Evolutionary conservation across 2,329 filamentous ascomycete genomes (phyloP).

Genomic region (Thielaviopsis cerberus): DNA sequence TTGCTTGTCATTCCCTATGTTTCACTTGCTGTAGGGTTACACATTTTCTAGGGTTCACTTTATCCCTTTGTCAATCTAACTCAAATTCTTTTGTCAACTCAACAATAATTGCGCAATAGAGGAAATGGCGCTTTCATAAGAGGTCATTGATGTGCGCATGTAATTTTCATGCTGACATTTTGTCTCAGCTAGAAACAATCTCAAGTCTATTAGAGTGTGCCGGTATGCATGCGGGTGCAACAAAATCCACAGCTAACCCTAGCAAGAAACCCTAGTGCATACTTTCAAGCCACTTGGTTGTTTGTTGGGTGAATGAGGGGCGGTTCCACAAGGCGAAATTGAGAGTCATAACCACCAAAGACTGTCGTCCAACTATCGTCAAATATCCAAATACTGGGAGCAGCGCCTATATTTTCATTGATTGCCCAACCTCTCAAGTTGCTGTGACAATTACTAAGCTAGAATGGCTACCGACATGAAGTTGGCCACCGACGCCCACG

Average conservation of each 20-base stretch:
- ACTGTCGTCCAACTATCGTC: background rate
- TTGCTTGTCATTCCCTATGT: background rate
- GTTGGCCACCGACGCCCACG: conserved; percentile 44
- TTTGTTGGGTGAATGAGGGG: background rate
- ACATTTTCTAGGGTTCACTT: too few species aligned
- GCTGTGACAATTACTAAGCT: background rate
- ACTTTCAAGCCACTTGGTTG: background rate
- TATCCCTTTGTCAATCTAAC: too few species aligned
- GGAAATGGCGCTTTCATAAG: background rate
- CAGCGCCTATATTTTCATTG: background rate
- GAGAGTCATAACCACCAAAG: background rate
- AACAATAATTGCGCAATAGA: background rate
- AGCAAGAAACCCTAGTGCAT: background rate
- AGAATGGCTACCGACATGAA: conserved; percentile 20
- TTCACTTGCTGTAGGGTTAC: background rate
- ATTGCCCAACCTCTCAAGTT: background rate
- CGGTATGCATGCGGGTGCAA: background rate
- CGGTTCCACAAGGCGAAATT: background rate
- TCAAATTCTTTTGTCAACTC: too few species aligned
- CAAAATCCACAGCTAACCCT: background rate
- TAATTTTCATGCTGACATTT: background rate
- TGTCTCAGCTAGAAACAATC: background rate
- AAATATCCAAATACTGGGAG: too few species aligned
- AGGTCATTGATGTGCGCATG: background rate
- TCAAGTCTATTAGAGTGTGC: background rate